These are phyloP conservation scores for Nakazawaea wickerhamii DNA, from an alignment of 805 yeast genomes.

Conservation along the genomic window DNA sequence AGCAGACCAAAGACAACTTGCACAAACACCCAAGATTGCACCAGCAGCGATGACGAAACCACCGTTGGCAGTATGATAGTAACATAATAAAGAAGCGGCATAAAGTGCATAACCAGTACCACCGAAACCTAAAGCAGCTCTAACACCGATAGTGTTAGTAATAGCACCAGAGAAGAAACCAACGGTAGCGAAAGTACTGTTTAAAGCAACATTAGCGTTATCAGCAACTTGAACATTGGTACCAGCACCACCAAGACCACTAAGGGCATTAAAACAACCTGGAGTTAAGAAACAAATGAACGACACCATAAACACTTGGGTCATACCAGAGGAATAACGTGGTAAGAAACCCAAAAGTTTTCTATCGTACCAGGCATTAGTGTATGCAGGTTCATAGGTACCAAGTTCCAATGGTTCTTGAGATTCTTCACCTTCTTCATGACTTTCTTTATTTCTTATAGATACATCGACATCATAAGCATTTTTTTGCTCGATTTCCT, in stretches of 20 bases:
- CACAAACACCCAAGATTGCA: slow-evolving; percentile 52
- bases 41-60: slow-evolving; percentile 55
- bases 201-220: slow-evolving; percentile 46
- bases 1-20: slow-evolving; percentile 53
- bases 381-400: slow-evolving; percentile 11
- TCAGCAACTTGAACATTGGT: slow-evolving; percentile 34
- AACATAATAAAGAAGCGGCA: slow-evolving; percentile 46
- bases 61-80: slow-evolving; percentile 36
- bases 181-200: slow-evolving; percentile 49
- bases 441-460: slow-evolving; percentile 2
- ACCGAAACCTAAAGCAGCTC: slow-evolving; percentile 41
- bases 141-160: slow-evolving; percentile 43
- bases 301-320: slow-evolving; percentile 40
- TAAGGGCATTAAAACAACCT: slow-evolving; percentile 45
- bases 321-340: slow-evolving; percentile 33
- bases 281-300: slow-evolving; percentile 45
- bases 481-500: slow-evolving; percentile 7
- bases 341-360: slow-evolving; percentile 26
- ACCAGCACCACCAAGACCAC: slow-evolving; percentile 44
- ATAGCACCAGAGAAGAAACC: slow-evolving; percentile 56
- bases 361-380: slow-evolving; percentile 34
- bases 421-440: no score
- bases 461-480: slow-evolving; percentile 11
- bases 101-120: slow-evolving; percentile 52
- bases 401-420: neutral